phyloP scores from a whole-genome alignment of 805 yeast genomes.

The Wickerhamiella cacticola region DNA sequence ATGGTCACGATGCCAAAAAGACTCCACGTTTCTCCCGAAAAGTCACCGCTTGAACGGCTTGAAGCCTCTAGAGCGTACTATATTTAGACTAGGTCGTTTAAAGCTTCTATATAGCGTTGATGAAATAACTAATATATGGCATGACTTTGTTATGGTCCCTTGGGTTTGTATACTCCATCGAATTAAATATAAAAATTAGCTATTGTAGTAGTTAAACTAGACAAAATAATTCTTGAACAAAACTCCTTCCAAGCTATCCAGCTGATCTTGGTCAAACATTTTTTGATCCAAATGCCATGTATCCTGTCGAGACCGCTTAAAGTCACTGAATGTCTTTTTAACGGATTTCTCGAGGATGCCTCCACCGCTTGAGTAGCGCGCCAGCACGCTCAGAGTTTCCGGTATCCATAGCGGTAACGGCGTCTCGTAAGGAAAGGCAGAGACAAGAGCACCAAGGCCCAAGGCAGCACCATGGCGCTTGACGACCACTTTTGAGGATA shows the following conservation, averaged over 20 bases:
- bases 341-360: slow-evolving; percentile 78
- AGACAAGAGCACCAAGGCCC: slow-evolving; percentile 77
- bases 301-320: slow-evolving; percentile 85
- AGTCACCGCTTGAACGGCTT: background rate
- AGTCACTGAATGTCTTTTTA: slow-evolving; percentile 64
- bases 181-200: too few relatives aligned
- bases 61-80: background rate
- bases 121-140: too few relatives aligned
- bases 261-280: slow-evolving; percentile 61
- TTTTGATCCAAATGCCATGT: slow-evolving; percentile 88
- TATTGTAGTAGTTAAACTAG: slow-evolving; percentile 31
- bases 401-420: slow-evolving; percentile 95
- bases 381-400: slow-evolving; percentile 49
- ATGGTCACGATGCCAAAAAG: slow-evolving; percentile 43
- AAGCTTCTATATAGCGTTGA: background rate
- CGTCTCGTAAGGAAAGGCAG: slow-evolving; percentile 79
- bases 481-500: background rate
- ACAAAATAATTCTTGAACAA: slow-evolving; percentile 86
- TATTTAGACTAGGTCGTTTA: background rate
- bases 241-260: slow-evolving; percentile 89
- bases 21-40: background rate
- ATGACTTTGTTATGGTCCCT: too few relatives aligned
- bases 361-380: slow-evolving; percentile 57
- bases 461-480: slow-evolving; percentile 64
- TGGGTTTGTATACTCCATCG: too few relatives aligned